Evolutionary conservation across 345 rosid genomes (phyloP).

Genomic region (Salix purpurea): DNA sequence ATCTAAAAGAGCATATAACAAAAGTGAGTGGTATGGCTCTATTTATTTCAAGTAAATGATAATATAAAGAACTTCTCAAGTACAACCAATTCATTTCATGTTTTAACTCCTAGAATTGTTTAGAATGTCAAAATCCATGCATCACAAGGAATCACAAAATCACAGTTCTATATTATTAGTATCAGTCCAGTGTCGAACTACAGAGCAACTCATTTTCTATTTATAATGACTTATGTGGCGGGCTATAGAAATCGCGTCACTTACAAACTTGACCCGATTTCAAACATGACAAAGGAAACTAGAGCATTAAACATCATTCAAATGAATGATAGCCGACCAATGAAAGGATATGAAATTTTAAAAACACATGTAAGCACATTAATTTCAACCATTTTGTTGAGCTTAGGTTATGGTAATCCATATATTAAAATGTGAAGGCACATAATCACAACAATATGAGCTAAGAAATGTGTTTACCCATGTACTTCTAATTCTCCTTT

Average conservation of each 20-base stretch:
- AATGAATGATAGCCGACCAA: neutral
- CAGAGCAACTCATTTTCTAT: neutral
- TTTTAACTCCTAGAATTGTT: neutral
- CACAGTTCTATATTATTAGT: neutral
- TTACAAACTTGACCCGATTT: neutral
- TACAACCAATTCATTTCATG: neutral
- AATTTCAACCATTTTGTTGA: no score
- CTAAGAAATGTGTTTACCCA: no score
- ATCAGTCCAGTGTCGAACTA: neutral
- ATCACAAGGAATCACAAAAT: neutral
- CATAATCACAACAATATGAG: no score
- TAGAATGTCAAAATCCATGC: neutral
- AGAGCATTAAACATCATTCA: neutral
- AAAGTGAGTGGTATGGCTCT: neutral
- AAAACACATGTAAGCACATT: no score
- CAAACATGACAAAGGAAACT: conserved; percentile 4
- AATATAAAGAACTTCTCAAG: no score
- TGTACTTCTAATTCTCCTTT: no score
- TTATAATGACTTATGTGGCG: neutral
- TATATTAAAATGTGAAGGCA: no score
- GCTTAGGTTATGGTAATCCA: no score
- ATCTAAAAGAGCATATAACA: conserved; percentile 31
- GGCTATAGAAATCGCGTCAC: neutral
- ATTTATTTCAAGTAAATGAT: no score
- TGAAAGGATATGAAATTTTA: no score